A percentile compares a stretch with the other conserved stretches of the same genome.
Conservation (phyloP, 179 eudicot species). For the Amaranthus tricolor region DNA sequence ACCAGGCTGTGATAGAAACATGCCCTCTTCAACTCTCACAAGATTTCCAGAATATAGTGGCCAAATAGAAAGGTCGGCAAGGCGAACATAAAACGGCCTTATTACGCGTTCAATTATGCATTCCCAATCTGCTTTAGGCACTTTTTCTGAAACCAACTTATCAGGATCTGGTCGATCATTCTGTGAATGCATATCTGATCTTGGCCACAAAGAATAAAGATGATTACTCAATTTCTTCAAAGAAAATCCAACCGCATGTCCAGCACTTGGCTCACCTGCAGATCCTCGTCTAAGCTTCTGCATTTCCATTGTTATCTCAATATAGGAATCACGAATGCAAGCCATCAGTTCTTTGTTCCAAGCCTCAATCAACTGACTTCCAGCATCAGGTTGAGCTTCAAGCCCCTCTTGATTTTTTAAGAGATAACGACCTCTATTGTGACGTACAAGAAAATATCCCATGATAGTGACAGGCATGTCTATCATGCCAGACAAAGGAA, state of each 20-base stretch:
- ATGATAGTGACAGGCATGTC: slow-evolving; percentile 66
- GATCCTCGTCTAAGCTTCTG: slow-evolving; percentile 70
- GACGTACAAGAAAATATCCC: slow-evolving; percentile 93
- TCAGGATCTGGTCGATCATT: slow-evolving; percentile 33
- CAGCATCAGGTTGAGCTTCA: slow-evolving; percentile 70
- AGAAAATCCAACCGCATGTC: slow-evolving; percentile 43
- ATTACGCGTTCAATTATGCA: slow-evolving; percentile 78
- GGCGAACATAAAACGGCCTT: slow-evolving; percentile 81
- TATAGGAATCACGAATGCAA: slow-evolving; percentile 91
- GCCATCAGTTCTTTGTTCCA: slow-evolving; percentile 97
- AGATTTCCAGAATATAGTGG: slow-evolving; percentile 85
- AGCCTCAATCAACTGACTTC: slow-evolving; percentile 88
- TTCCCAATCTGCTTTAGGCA: slow-evolving; percentile 70
- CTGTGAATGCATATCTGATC: slow-evolving; percentile 45
- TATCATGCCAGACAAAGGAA: slow-evolving; percentile 68
- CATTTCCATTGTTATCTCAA: slow-evolving; percentile 71
- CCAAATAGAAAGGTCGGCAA: slow-evolving; percentile 93
- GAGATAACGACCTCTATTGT: slow-evolving; percentile 86
- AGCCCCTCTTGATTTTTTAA: slow-evolving; percentile 64
- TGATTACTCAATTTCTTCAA: slow-evolving; percentile 58
- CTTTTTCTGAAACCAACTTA: slow-evolving; percentile 27
- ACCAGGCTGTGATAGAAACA: slow-evolving; percentile 95
- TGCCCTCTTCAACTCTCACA: slow-evolving; percentile 92
- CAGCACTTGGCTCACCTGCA: slow-evolving; percentile 49
- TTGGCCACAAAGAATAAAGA: slow-evolving; percentile 86